Base-by-base conservation (phyloP, 345 rosid genomes). In the Viola odorata region DNA sequence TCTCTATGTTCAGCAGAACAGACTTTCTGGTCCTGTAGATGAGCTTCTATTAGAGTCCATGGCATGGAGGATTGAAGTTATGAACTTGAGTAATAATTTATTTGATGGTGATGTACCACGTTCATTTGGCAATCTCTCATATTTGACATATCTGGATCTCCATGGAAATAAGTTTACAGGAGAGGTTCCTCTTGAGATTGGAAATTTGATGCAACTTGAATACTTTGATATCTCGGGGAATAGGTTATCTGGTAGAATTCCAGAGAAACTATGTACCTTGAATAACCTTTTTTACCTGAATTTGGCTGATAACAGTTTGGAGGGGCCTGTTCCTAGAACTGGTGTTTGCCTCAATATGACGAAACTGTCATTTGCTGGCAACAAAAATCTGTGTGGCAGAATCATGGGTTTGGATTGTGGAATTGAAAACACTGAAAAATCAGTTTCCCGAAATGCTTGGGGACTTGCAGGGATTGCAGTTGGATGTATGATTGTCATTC, bases 1-100 rank as follows among this genome's bases (percentile, higher is more conserved):
- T 38, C 74, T 94, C 12, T 84, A 79, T 54, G 76, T 90, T 71
- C 91, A 86, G 71, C 78, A 75, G 55, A 94, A 94, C 58, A 74
- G 67, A 57, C 76, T 91, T 40, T 67, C 84, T 47, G 90, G 98
- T 36, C 57, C 65, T 13, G 16, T 85, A 0, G 74, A 77, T 32
- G 45, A 55, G 49, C 76, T 88, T 3, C 79, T 84, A 68, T 53
- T 73, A 16, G 74, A 71, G 71, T 76, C 85, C 11, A 12, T 67
- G 48, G 66, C 85, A 7, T 85, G 87, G 96, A 91, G 79, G 78
- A 80, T 88, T 6, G 87, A 84, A 67, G 71, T 66, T 4, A 63
- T 80, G 82, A 83, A 88, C 77, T 72, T 91, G 70, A 85, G 95
- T 14, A 63, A 69, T 44, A 90, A 90, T 70, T 40, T 61, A n/a